Base-by-base conservation (phyloP, 257 asterid species). In the Lithospermum erythrorhizon region DNA sequence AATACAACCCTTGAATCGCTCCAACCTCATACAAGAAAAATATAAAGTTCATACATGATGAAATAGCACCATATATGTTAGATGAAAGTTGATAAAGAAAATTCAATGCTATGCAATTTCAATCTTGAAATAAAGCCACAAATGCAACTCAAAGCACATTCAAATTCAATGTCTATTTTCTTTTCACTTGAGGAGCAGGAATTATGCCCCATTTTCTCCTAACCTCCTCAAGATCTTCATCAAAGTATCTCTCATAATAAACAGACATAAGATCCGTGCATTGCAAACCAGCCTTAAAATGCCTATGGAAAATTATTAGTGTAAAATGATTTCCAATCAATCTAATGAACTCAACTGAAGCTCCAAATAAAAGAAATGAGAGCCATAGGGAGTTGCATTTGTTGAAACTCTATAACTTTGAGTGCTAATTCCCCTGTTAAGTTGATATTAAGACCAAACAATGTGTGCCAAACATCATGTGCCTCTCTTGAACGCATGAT, bases 241-340 rank as follows among this genome's bases (percentile, higher is more conserved):
- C 70, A 65, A 93, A 93, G 72, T 86, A 95, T 23, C 74, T 77
- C 70, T 93, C 98, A 22, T 93, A 93, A 76, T 89, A 89, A 57
- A 86, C 70, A 21, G 91, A 86, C 95, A 89, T 93, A 60, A 86
- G 78, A 68, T 93, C 97, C 6, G 82, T 84, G 80, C 79, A 79
- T 63, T 58, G 81, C 69, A 78, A 37, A 21, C 97, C 99, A 23
- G 97, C 96, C 22, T 73, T 76, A n/a, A 16, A 89, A 75, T 0
- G 97, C 97, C 97, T 96, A 93, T 19, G 97, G 97, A 67, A 93
- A 89, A 82, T 89, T 86, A 69, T 89, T 89, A 69, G 80, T 87
- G 67, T 86, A 89, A 76, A 93, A 93, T 67, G 84, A 60, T 32
- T 71, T 76, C 81, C 95, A 77, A 65, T 84, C 95, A 70, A 77